Base-by-base conservation (phyloP, 78 protist species). In the Acrasis kona region DNA sequence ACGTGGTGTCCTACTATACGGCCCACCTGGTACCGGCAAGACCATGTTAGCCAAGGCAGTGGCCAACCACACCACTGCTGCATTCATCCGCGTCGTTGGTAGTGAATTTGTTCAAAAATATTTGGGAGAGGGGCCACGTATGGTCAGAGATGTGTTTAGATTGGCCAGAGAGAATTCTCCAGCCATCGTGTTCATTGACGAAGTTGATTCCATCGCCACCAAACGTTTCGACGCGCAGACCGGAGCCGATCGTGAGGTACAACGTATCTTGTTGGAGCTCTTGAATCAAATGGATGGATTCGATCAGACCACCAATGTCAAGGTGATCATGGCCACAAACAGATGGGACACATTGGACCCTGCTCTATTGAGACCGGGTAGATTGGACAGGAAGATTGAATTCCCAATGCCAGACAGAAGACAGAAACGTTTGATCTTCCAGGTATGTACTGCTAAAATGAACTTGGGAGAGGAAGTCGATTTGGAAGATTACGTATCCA, bases 71-170 rank as follows among this genome's bases (percentile, higher is more conserved):
- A 95, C 99, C 36, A 86, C 89, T 10, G 99, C 99, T 2, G 69
- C 99, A 0, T 97, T 96, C 69, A 94, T 95, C 65, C 78, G 93
- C 9, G 94, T 86, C 28, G 98, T 95, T 3, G 99, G 99, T 30
- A 95, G 99, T 4, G 99, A 98, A 78, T 98, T 98, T 78, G 99
- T 98, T n/a, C 99, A 98, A 79, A 98, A 98, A 84, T 98, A 97
- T 85, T 89, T 98, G 10, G 99, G 99, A 6, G 99, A 98, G 71
- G 99, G 99, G 57, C 99, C 99, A 7, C 89, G 99, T 12, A 97
- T 98, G 98, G 99, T 97, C 12, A 90, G 99, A 41, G 99, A 97
- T 70, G 98, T 97, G 30, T 97, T 97, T 86, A 90, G 98, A 19
- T 72, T 97, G 72, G 99, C 99, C 19, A 19, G 88, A 58, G 99